Base-by-base conservation (phyloP, 148 eudicot species). In the Salicornia ramosissima region DNA sequence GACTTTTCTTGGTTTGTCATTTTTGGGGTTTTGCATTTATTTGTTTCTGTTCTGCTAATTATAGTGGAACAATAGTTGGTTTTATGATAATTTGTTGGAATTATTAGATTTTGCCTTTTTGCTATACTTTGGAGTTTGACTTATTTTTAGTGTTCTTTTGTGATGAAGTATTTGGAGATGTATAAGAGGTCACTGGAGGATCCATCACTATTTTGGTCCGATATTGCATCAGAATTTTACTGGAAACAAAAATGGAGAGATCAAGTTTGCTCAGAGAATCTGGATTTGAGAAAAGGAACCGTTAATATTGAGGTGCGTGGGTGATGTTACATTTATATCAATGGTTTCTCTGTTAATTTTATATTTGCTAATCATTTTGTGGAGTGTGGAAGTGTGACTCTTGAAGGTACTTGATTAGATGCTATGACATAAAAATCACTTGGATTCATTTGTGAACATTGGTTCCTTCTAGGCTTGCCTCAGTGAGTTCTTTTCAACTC, bases 171-270 rank as follows among this genome's bases (percentile, higher is more conserved):
- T 81, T 71, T 89, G 78, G 97, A 94, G 81, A 87, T 91, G 96
- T 94, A 94, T 63, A 84, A 70, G 47, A 86, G 90, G 75, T 94
- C 99, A 71, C 77, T 94, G 59, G 91, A 89, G 79, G 99, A 94
- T 77, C 99, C 99, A 16, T 84, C 85, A 47, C 93, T 87, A 74
- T 94, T 94, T 75, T 94, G 99, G 99, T 80, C 90, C 2, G 97
- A 91, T 10, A 86, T 94, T 72, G 97, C 97, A 8, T 84, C 88
- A 0, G 83, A 84, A 53, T 94, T 94, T 68, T 87, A 86, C 77
- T 94, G 99, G 99, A 94, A 89, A 57, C 54, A 77, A 69, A 89
- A 77, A 69, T 94, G 99, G 99, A 83, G 79, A 10, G 68, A 71
- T 1, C 63, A 77, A 31, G 96, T 81, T 62, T 86, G 54, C 80